These are phyloP conservation scores for Didymosphaeria variabile DNA, from an alignment of 2,329 filamentous ascomycete species.

Conservation along the genomic window DNA sequence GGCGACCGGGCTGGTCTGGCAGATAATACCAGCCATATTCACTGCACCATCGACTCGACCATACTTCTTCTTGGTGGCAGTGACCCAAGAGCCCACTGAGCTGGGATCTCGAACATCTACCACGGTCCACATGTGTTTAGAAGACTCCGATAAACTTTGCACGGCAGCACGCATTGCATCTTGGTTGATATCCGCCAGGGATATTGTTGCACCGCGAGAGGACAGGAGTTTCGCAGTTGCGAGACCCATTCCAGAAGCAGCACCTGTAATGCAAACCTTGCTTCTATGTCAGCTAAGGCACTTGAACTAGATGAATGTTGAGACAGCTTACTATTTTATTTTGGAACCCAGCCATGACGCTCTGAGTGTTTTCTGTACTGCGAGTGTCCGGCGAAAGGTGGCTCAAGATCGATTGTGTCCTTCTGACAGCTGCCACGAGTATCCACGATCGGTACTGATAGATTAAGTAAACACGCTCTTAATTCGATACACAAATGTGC, in stretches of 20 bases:
- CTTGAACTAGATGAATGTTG: neutral
- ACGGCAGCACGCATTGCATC: constrained; percentile 49
- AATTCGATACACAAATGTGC: too few relatives aligned
- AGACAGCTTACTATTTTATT: constrained; percentile 16
- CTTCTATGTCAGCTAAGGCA: neutral
- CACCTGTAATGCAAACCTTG: constrained; percentile 26
- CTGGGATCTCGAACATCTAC: constrained; percentile 56
- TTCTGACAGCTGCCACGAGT: neutral
- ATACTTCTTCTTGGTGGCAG: constrained; percentile 40
- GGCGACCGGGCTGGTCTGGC: constrained; percentile 18
- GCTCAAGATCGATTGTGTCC: neutral
- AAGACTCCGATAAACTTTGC: constrained; percentile 33
- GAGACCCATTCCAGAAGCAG: constrained; percentile 56
- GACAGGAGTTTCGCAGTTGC: constrained; percentile 56
- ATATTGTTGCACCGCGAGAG: constrained; percentile 47
- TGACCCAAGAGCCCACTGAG: constrained; percentile 53
- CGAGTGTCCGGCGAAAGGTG: neutral
- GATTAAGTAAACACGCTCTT: too few relatives aligned
- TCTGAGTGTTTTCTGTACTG: neutral
- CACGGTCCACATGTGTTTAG: constrained; percentile 41
- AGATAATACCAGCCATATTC: constrained; percentile 53
- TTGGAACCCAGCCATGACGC: constrained; percentile 11
- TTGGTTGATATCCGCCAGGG: constrained; percentile 44
- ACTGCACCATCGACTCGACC: constrained; percentile 51
- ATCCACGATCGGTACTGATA: neutral